Conservation (phyloP, 768 basidiomycete genomes). For the Postia placenta region DNA sequence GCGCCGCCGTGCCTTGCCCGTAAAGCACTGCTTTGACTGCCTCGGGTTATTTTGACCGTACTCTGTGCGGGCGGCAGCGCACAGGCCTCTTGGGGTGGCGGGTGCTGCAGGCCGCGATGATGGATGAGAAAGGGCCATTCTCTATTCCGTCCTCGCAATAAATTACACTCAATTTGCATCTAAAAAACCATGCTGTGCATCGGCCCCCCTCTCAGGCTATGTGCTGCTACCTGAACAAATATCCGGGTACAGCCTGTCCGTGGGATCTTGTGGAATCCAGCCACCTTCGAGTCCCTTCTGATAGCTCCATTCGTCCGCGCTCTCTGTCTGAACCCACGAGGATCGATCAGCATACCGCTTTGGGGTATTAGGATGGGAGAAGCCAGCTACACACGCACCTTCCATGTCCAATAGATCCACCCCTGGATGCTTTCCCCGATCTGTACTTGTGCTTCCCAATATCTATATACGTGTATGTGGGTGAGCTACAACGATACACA, state of each 20-base stretch:
- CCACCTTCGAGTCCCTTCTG: conserved; percentile 66
- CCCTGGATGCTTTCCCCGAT: conserved; percentile 67
- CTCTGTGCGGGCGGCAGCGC: no score
- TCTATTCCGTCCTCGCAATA: no score
- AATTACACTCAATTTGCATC: no score
- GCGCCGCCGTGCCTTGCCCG: no score
- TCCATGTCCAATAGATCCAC: conserved; percentile 80
- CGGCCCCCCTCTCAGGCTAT: no score
- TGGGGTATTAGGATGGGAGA: not conserved
- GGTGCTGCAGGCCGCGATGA: no score
- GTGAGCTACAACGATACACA: not conserved
- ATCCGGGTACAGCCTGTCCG: conserved; percentile 57
- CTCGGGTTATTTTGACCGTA: no score
- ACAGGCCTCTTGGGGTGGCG: no score
- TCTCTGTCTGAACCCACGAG: conserved; percentile 41
- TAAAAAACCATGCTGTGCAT: no score
- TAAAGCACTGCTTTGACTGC: no score
- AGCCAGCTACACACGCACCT: conserved; percentile 38
- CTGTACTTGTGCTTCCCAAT: conserved; percentile 76
- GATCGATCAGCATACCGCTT: not conserved
- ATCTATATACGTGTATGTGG: conserved; percentile 38
- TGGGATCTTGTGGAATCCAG: conserved; percentile 71
- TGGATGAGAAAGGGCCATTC: no score
- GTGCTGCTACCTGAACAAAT: conserved; percentile 34
- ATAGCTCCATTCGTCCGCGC: conserved; percentile 74